Conservation (phyloP, 225 moss, liverwort and hornwort genomes). For the Ulota crispa region DNA sequence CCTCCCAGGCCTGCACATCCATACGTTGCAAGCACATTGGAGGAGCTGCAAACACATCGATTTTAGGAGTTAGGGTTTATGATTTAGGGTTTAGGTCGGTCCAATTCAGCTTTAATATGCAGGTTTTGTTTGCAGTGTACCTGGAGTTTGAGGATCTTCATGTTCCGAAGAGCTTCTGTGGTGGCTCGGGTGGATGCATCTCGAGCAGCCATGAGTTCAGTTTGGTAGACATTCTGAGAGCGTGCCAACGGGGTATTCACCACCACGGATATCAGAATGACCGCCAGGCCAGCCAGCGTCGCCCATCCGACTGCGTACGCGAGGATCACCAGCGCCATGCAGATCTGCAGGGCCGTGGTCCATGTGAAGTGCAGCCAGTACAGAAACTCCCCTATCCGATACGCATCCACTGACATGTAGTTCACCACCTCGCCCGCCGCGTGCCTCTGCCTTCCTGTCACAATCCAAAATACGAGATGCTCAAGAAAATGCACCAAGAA, state of each 20-base stretch:
- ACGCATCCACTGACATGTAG: conserved; percentile 67
- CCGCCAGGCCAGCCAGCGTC: conserved; percentile 50
- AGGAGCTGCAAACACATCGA: background rate
- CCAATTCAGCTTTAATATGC: background rate
- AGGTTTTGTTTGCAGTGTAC: background rate
- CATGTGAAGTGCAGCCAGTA: conserved; percentile 65
- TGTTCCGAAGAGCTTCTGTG: conserved; percentile 59
- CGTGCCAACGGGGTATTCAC: conserved; percentile 53
- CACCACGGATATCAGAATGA: conserved; percentile 40
- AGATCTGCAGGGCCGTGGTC: conserved; percentile 57
- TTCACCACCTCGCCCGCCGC: conserved; percentile 70
- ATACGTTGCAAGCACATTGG: background rate
- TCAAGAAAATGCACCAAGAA: background rate
- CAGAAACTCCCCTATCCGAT: conserved; percentile 63
- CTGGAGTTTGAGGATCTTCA: conserved; percentile 68
- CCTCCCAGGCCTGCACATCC: conserved; percentile 61
- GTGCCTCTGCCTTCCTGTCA: conserved; percentile 53
- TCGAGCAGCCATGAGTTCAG: conserved; percentile 48
- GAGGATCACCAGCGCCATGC: conserved; percentile 52
- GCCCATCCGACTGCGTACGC: conserved; percentile 62
- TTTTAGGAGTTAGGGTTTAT: too few species aligned
- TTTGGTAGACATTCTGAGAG: conserved; percentile 37
- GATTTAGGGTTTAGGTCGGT: too few species aligned
- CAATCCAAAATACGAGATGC: background rate
- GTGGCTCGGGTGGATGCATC: conserved; percentile 54